Conservation (phyloP, 2,329 filamentous ascomycete genomes). For the Epichloe brachyelytri region DNA sequence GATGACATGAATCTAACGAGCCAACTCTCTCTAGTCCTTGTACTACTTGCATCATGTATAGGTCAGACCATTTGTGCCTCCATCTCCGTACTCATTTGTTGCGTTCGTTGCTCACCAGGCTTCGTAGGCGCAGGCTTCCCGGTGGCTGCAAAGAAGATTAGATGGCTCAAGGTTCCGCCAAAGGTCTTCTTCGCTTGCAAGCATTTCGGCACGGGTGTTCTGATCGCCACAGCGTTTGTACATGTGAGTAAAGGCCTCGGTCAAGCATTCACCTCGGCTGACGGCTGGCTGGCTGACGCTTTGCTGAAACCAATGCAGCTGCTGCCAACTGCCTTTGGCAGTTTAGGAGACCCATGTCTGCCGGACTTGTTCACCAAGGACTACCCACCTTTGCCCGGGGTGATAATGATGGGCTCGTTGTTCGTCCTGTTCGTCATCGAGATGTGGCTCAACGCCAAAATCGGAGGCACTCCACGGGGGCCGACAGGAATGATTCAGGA, state of each 20-base stretch:
- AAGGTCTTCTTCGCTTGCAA: conserved; percentile 49
- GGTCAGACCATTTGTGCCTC: conserved; percentile 8
- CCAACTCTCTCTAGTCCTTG: conserved; percentile 11
- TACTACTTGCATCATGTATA: conserved; percentile 14
- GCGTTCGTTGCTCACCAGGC: background rate
- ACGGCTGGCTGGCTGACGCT: conserved; percentile 1
- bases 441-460: conserved; percentile 47
- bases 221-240: conserved; percentile 62
- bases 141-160: conserved; percentile 41
- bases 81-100: background rate
- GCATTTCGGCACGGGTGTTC: conserved; percentile 57
- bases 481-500: conserved; percentile 26
- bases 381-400: conserved; percentile 49
- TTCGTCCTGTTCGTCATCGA: conserved; percentile 50
- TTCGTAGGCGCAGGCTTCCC: conserved; percentile 34
- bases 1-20: background rate
- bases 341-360: conserved; percentile 38
- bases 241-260: conserved; percentile 33
- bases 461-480: conserved; percentile 47
- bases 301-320: conserved; percentile 21
- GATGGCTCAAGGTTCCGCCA: conserved; percentile 43
- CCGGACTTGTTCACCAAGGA: conserved; percentile 45
- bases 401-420: conserved; percentile 52
- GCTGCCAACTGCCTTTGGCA: conserved; percentile 46
- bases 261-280: background rate